These are phyloP conservation scores for Penicillium dipodomyicola DNA, from an alignment of 495 filamentous ascomycete species.

Conservation along the genomic window DNA sequence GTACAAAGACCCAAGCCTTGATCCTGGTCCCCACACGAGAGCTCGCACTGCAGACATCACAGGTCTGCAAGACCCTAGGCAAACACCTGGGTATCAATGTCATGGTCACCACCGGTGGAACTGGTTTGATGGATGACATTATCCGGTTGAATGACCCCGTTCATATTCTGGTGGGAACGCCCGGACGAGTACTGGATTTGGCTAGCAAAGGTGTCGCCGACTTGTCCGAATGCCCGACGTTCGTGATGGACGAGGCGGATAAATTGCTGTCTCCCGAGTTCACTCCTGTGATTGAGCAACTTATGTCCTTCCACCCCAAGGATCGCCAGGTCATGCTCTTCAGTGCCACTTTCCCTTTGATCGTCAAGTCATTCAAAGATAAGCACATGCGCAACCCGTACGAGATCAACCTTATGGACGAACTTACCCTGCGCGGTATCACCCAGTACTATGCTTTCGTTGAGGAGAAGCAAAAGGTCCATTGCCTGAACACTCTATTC, in stretches of 20 bases:
- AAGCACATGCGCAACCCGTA: constrained; percentile 95
- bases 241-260: constrained; percentile 99
- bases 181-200: constrained; percentile 90
- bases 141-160: constrained; percentile 90
- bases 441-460: constrained; percentile 99
- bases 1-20: constrained; percentile 88
- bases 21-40: constrained; percentile 97
- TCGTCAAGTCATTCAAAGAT: constrained; percentile 96
- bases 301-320: constrained; percentile 88
- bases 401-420: constrained; percentile 99
- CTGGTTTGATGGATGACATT: constrained; percentile 92
- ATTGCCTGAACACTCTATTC: constrained; percentile 98
- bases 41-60: constrained; percentile 96
- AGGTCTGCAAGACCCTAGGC: constrained; percentile 96
- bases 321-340: constrained; percentile 99
- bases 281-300: constrained; percentile 93
- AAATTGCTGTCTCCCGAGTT: constrained; percentile 96
- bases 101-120: constrained; percentile 98
- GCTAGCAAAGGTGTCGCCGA: constrained; percentile 94
- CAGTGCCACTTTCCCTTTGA: constrained; percentile 92
- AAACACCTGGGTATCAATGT: constrained; percentile 97
- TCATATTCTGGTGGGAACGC: constrained; percentile 97
- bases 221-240: constrained; percentile 92
- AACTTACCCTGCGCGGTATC: constrained; percentile 95
- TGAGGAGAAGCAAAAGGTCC: constrained; percentile 98